phyloP scores from a whole-genome alignment of 1,284 basidiomycete genomes.

The Trichosporon sp. region DNA sequence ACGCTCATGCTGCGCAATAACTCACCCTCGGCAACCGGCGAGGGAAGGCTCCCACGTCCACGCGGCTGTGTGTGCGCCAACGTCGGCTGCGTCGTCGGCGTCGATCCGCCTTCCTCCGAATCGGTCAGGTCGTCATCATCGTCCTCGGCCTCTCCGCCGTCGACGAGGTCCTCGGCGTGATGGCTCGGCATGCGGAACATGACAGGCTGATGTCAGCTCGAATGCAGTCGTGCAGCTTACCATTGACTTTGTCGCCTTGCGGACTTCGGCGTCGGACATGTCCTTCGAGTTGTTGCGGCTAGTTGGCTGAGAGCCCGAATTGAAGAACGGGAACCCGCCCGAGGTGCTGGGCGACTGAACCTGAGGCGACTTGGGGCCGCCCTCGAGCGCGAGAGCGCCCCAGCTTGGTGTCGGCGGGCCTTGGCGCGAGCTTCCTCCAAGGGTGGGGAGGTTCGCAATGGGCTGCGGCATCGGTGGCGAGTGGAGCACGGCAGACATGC shows the following conservation, averaged over 20 bases:
- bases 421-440: slow-evolving; percentile 23
- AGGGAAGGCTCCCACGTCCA: neutral
- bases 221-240: slow-evolving; percentile 35
- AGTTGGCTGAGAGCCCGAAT: slow-evolving; percentile 20
- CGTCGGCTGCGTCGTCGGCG: neutral
- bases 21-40: slow-evolving; percentile 14
- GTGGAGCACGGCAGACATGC: slow-evolving; percentile 39
- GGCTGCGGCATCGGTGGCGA: slow-evolving; percentile 55
- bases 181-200: slow-evolving; percentile 40
- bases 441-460: slow-evolving; percentile 53
- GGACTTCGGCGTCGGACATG: slow-evolving; percentile 47
- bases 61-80: slow-evolving; percentile 11
- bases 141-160: slow-evolving; percentile 40
- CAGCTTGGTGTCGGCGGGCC: slow-evolving; percentile 40
- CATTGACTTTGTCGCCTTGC: slow-evolving; percentile 52
- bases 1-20: neutral
- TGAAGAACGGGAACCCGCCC: slow-evolving; percentile 42
- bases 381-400: slow-evolving; percentile 43
- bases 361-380: slow-evolving; percentile 42
- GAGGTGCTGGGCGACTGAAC: slow-evolving; percentile 16
- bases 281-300: slow-evolving; percentile 31
- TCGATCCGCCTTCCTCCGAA: slow-evolving; percentile 22
- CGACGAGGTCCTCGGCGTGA: slow-evolving; percentile 32
- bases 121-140: slow-evolving; percentile 31
- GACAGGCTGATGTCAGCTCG: slow-evolving; percentile 42